Percentiles rank a stretch among this genome's conserved stretches.
Conservation (phyloP, 2,329 filamentous ascomycete species). For the Aspergillus spinulosporus region DNA sequence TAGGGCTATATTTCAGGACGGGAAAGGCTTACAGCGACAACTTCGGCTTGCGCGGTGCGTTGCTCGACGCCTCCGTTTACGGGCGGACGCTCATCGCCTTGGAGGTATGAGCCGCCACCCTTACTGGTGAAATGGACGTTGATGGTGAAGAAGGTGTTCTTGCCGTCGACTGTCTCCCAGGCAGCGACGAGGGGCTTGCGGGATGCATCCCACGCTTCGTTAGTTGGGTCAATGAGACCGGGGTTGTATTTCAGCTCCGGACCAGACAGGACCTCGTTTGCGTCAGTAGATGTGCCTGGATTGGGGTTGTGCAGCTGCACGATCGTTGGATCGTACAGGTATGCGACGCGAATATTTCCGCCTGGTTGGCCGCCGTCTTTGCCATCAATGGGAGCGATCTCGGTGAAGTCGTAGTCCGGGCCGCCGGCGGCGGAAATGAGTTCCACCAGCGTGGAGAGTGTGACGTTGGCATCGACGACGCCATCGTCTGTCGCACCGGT, state of each 20-base stretch:
- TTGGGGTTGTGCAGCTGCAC: slow-evolving; percentile 62
- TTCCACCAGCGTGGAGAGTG: slow-evolving; percentile 56
- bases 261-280: slow-evolving; percentile 59
- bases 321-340: slow-evolving; percentile 64
- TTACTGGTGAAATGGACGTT: slow-evolving; percentile 70
- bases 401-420: slow-evolving; percentile 58
- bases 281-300: slow-evolving; percentile 56
- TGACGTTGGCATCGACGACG: slow-evolving; percentile 57
- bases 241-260: slow-evolving; percentile 67
- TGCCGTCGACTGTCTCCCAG: slow-evolving; percentile 61
- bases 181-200: slow-evolving; percentile 68
- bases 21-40: slow-evolving; percentile 54
- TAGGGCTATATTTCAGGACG: background rate
- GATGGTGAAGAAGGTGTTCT: slow-evolving; percentile 66
- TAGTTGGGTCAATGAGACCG: slow-evolving; percentile 64
- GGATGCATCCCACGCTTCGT: slow-evolving; percentile 59
- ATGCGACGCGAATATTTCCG: slow-evolving; percentile 70
- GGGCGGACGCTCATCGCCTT: slow-evolving; percentile 66
- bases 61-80: slow-evolving; percentile 64
- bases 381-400: slow-evolving; percentile 61
- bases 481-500: slow-evolving; percentile 62
- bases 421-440: slow-evolving; percentile 55
- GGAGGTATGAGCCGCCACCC: slow-evolving; percentile 63
- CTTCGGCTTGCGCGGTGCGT: slow-evolving; percentile 57
- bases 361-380: slow-evolving; percentile 67